Evolutionary conservation across 2,329 filamentous ascomycete species (phyloP).

Genomic region (Zasmidium angulare): DNA sequence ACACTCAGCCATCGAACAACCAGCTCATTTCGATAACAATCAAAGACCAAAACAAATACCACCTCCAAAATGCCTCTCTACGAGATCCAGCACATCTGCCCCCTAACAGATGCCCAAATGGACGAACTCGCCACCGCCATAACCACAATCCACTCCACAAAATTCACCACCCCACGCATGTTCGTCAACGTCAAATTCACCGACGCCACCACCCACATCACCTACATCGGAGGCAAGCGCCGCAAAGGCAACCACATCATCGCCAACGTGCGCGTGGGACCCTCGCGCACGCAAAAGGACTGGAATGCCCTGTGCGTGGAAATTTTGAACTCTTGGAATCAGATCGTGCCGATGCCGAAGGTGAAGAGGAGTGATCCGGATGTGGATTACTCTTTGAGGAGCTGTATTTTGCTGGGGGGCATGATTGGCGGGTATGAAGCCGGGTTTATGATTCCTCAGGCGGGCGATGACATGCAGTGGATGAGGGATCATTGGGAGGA

Average conservation of each 20-base stretch:
- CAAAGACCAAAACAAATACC: background rate
- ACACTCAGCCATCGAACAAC: background rate
- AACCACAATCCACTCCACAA: constrained; percentile 42
- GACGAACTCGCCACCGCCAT: constrained; percentile 41
- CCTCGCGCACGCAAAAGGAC: constrained; percentile 32
- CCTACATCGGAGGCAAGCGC: constrained; percentile 40
- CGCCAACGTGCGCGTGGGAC: constrained; percentile 37
- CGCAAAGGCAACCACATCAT: constrained; percentile 35
- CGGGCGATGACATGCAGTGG: constrained; percentile 12
- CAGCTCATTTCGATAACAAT: background rate
- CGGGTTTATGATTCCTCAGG: constrained; percentile 27
- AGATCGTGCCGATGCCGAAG: constrained; percentile 28
- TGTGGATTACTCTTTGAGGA: constrained; percentile 22
- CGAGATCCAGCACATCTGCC: constrained; percentile 41
- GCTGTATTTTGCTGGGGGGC: constrained; percentile 29
- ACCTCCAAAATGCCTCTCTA: constrained; percentile 44
- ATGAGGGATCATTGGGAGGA: constrained; percentile 33
- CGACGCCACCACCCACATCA: constrained; percentile 20
- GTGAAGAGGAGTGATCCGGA: constrained; percentile 15
- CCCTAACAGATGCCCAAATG: constrained; percentile 37
- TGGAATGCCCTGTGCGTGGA: constrained; percentile 31
- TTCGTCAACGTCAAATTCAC: constrained; percentile 48
- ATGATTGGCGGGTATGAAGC: constrained; percentile 35
- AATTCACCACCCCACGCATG: constrained; percentile 43
- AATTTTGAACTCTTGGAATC: constrained; percentile 31